Percentiles rank a stretch among this genome's conserved stretches.
phyloP scores from a whole-genome alignment of 116 monocot species.

The Thalassia testudinum region DNA sequence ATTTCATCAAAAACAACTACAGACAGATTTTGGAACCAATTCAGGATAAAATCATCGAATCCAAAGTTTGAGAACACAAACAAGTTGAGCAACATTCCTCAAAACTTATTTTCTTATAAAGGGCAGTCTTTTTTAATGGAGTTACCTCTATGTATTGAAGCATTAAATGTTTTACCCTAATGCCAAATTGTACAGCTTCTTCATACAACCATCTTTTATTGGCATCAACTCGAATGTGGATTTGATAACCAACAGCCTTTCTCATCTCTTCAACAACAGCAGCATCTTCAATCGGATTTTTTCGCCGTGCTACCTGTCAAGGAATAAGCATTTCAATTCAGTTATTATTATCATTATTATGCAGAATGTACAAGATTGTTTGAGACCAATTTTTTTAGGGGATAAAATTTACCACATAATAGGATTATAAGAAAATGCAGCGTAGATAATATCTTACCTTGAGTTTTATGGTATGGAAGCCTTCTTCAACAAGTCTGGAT shows the following conservation, averaged over 20 bases:
- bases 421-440: no score
- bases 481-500: slow-evolving; percentile 53
- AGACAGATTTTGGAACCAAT: no score
- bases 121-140: background rate
- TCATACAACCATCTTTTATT: slow-evolving; percentile 78
- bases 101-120: no score
- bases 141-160: slow-evolving; percentile 92
- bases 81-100: no score
- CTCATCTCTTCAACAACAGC: slow-evolving; percentile 62
- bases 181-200: slow-evolving; percentile 68
- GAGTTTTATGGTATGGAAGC: slow-evolving; percentile 73
- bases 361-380: no score
- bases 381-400: no score
- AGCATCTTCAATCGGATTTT: slow-evolving; percentile 69
- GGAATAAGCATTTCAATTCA: no score
- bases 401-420: no score
- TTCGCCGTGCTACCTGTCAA: slow-evolving; percentile 68
- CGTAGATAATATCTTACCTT: slow-evolving; percentile 52
- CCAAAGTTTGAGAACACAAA: no score
- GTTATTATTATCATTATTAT: no score
- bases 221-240: slow-evolving; percentile 86
- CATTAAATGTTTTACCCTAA: slow-evolving; percentile 28
- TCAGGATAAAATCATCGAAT: no score
- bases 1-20: no score
- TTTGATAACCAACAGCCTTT: slow-evolving; percentile 40